phyloP scores from a whole-genome alignment of 192 early-diverging fungal genomes.

The Coemansia javaensis region DNA sequence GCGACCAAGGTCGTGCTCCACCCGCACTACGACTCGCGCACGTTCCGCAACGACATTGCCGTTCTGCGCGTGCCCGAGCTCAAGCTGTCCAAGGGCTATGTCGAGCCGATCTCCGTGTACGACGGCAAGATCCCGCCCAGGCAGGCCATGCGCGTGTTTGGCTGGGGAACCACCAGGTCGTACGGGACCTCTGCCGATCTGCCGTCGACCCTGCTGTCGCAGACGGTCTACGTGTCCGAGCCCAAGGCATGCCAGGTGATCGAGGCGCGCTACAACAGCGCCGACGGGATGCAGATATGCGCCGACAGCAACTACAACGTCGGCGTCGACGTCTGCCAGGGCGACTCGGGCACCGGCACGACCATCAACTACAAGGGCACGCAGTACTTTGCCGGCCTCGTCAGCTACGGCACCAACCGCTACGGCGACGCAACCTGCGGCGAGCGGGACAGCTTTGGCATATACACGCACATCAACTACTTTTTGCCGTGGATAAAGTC shows the following conservation, averaged over 20 bases:
- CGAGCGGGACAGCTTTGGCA: conserved; percentile 44
- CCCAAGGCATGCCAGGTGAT: conserved; percentile 39
- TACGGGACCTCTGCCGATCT: conserved; percentile 13
- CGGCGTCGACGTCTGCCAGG: conserved; percentile 44
- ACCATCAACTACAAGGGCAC: conserved; percentile 14
- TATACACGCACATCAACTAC: conserved; percentile 34
- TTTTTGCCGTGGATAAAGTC: conserved; percentile 34
- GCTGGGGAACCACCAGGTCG: conserved; percentile 37
- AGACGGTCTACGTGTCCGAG: conserved; percentile 26
- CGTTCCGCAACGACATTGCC: conserved; percentile 37
- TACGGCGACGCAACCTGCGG: conserved; percentile 31
- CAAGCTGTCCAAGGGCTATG: conserved; percentile 2
- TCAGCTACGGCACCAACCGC: conserved; percentile 37
- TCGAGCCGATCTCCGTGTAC: conserved; percentile 22
- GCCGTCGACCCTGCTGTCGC: conserved; percentile 15
- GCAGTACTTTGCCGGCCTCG: conserved; percentile 36
- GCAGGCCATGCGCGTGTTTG: conserved; percentile 28
- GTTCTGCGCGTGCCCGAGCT: conserved; percentile 19
- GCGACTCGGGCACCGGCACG: conserved; percentile 39
- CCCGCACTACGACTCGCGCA: conserved; percentile 17
- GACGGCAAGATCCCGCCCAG: conserved; percentile 15
- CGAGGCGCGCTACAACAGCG: conserved; percentile 18
- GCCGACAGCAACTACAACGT: conserved; percentile 36
- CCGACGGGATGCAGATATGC: conserved; percentile 36
- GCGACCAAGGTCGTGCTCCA: conserved; percentile 18